Base-by-base conservation (phyloP, 495 filamentous ascomycete species). In the Aspergillus taichungensis region DNA sequence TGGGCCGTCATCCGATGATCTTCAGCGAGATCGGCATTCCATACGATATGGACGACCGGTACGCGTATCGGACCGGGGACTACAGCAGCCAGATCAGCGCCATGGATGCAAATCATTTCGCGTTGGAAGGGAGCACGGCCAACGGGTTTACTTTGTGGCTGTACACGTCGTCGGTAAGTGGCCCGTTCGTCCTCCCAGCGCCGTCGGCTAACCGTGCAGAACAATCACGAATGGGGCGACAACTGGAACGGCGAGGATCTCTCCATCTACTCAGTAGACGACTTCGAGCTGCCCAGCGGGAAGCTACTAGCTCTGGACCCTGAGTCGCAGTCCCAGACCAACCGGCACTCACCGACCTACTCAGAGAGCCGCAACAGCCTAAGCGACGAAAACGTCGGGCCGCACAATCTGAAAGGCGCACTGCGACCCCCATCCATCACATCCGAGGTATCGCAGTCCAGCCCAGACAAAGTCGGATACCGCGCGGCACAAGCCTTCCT, bases 201-300 rank as follows among this genome's bases (percentile, higher is more conserved):
- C 1, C 1, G 30, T 6, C 28, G n/a, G 10, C 40, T 53, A 30
- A 46, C 33, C 5, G 10, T 37, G 6, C 34, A 85, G 74, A 98
- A 96, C 60, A 82, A 83, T 43, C 92, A 98, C 53, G 72, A 84
- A 56, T 85, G 85, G 72, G 94, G 92, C 30, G 92, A 98, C 56
- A 80, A 87, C 36, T 98, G 92, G 92, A 97, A 98, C 50, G 92
- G 92, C 28, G 92, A 98, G 54, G 92, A 98, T 66, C 69, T 98
- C 12, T 95, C 88, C 6, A 94, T 98, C 30, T 85, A 78, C 56
- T 95, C 87, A 0, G 47, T 72, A 3, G 89, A 98, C 51, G 92
- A 98, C 57, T 76, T 76, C 14, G 74, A 80, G 18, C 71, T 94
- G 0, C 74, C 60, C 65, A 70, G 48, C 57, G 67, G 53, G 13